Evolutionary conservation across 768 basidiomycete species (phyloP).

Genomic region (Termitomyces heimii): DNA sequence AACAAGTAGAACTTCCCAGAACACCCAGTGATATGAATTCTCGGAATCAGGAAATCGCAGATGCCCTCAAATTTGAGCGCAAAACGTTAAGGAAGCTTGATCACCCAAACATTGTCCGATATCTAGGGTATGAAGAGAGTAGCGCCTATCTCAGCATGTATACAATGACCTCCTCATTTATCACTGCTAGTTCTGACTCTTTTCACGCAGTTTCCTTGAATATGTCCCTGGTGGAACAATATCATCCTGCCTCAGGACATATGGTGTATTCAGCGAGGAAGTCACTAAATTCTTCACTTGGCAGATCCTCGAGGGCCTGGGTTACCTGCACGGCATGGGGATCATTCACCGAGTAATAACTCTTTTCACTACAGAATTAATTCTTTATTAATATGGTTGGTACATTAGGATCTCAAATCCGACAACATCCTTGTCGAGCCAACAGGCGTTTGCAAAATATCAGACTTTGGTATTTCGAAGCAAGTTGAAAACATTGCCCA

Average conservation of each 20-base stretch:
- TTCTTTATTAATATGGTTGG: slow-evolving; percentile 1
- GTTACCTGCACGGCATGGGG: slow-evolving; percentile 79
- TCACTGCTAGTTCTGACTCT: not conserved
- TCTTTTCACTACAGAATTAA: not conserved
- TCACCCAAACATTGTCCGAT: slow-evolving; percentile 89
- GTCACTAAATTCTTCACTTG: slow-evolving; percentile 80
- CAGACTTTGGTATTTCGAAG: slow-evolving; percentile 97
- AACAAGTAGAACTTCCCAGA: slow-evolving; percentile 86
- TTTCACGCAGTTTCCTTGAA: slow-evolving; percentile 71
- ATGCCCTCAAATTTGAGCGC: slow-evolving; percentile 82
- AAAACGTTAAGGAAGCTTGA: slow-evolving; percentile 83
- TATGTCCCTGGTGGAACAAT: slow-evolving; percentile 96
- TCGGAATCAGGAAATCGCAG: slow-evolving; percentile 62
- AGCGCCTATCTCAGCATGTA: slow-evolving; percentile 74
- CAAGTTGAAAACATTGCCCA: slow-evolving; percentile 62
- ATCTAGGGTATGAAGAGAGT: slow-evolving; percentile 83
- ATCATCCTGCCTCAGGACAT: slow-evolving; percentile 65
- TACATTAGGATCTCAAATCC: slow-evolving; percentile 75
- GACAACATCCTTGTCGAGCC: slow-evolving; percentile 92
- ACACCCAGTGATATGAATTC: slow-evolving; percentile 67
- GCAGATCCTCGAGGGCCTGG: slow-evolving; percentile 83
- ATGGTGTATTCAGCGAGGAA: slow-evolving; percentile 79
- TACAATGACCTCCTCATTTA: slow-evolving; percentile 18
- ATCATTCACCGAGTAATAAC: slow-evolving; percentile 75
- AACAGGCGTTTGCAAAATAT: slow-evolving; percentile 86